Evolutionary conservation across 1,139 yeast species (phyloP).

Genomic region (Magnusiomyces clavatus): DNA sequence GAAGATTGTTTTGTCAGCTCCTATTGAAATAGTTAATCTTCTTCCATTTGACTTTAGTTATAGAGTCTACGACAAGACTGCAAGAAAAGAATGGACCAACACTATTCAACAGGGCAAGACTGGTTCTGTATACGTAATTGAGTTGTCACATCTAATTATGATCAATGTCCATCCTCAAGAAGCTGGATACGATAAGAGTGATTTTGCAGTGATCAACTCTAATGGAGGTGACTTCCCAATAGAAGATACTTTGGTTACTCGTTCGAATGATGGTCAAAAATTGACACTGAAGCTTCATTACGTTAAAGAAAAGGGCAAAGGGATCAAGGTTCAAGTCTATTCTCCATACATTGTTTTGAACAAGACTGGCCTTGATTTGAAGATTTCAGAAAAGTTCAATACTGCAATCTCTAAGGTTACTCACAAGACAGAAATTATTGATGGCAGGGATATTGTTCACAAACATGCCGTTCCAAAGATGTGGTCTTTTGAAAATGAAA

Average conservation of each 20-base stretch:
- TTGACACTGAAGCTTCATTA: conserved; percentile 62
- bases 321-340: conserved; percentile 48
- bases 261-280: conserved; percentile 50
- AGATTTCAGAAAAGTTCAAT: conserved; percentile 52
- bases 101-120: conserved; percentile 54
- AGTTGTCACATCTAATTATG: conserved; percentile 60
- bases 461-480: conserved; percentile 52
- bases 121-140: conserved; percentile 73
- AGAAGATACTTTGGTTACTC: conserved; percentile 38
- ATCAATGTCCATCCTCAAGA: conserved; percentile 63
- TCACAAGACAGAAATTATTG: conserved; percentile 9
- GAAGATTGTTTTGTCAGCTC: conserved; percentile 73
- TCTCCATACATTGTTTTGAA: conserved; percentile 82
- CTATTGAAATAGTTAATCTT: conserved; percentile 75
- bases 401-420: conserved; percentile 34
- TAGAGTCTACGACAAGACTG: conserved; percentile 67
- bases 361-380: conserved; percentile 63
- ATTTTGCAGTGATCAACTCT: conserved; percentile 66
- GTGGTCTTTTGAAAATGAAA: conserved; percentile 73
- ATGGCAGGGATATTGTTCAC: conserved; percentile 18
- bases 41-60: conserved; percentile 77
- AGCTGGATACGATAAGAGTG: conserved; percentile 61
- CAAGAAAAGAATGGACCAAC: conserved; percentile 65
- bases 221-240: conserved; percentile 47
- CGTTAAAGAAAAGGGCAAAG: conserved; percentile 29